These are phyloP conservation scores for Liriodendron chinense DNA, from an alignment of 164 flowering plant species.

Conservation along the genomic window DNA sequence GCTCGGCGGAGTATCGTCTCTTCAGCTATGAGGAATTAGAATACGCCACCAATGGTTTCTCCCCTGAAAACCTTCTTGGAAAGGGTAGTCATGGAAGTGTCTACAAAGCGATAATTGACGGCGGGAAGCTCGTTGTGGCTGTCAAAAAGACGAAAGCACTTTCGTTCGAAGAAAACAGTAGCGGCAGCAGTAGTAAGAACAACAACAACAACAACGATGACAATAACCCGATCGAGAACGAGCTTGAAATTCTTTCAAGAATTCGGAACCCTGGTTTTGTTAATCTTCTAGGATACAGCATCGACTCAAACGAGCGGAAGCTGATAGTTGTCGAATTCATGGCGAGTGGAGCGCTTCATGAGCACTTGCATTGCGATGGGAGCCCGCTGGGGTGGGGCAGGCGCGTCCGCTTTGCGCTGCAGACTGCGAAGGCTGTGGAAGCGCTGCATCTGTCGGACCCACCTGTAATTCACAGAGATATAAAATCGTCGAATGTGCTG, in stretches of 20 bases:
- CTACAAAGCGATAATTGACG: constrained; percentile 62
- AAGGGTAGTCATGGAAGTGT: constrained; percentile 86
- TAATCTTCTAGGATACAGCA: constrained; percentile 71
- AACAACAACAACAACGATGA: not conserved
- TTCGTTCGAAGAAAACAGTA: not conserved
- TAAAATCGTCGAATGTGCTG: constrained; percentile 80
- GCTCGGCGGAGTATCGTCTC: constrained; percentile 42
- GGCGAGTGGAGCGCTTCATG: constrained; percentile 89
- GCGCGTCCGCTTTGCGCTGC: constrained; percentile 67
- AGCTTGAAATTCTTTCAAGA: constrained; percentile 71
- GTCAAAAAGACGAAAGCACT: constrained; percentile 28
- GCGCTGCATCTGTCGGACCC: constrained; percentile 64
- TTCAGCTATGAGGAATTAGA: constrained; percentile 79
- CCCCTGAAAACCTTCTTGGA: constrained; percentile 65
- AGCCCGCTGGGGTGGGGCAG: constrained; percentile 66
- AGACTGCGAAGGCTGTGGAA: constrained; percentile 74
- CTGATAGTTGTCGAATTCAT: constrained; percentile 87
- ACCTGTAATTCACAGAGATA: constrained; percentile 84
- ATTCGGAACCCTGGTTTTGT: constrained; percentile 75
- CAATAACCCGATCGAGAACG: constrained; percentile 52
- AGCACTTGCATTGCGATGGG: constrained; percentile 55
- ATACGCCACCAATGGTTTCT: constrained; percentile 80
- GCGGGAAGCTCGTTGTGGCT: constrained; percentile 76
- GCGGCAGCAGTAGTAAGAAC: not conserved
- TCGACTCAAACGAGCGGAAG: constrained; percentile 34